Percentiles rank a stretch among this genome's conserved stretches.
These are phyloP conservation scores for Symbiodinium natans DNA, from an alignment of 73 alveolate species.

Conservation along the genomic window DNA sequence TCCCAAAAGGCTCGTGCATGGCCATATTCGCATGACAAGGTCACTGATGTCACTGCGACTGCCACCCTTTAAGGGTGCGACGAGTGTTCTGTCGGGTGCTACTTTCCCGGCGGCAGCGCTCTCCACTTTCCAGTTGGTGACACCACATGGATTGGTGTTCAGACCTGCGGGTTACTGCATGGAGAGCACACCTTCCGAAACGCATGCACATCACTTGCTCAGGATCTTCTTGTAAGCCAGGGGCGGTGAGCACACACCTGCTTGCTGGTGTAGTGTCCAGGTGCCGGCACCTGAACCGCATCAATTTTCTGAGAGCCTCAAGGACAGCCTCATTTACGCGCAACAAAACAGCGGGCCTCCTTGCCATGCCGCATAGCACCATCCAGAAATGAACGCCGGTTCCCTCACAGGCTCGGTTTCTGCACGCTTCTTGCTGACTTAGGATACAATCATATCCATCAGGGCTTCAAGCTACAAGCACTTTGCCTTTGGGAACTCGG, in stretches of 20 bases:
- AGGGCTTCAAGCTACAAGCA: background rate
- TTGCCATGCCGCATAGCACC: constrained; percentile 85
- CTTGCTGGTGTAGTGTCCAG: constrained; percentile 51
- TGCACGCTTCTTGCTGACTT: background rate
- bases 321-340: background rate
- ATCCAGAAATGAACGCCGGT: constrained; percentile 76
- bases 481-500: constrained; percentile 37
- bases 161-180: background rate
- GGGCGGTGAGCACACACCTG: constrained; percentile 49
- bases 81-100: constrained; percentile 9
- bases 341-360: background rate
- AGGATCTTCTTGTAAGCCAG: background rate
- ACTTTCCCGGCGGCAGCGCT: constrained; percentile 17
- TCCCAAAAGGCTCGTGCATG: background rate
- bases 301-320: background rate
- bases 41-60: background rate
- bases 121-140: constrained; percentile 51
- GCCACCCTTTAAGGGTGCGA: background rate
- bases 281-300: constrained; percentile 43
- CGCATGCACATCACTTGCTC: background rate
- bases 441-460: background rate
- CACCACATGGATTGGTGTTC: constrained; percentile 69
- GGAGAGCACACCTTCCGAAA: background rate
- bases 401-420: constrained; percentile 13
- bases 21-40: background rate